These are phyloP conservation scores for Samsoniella hepiali DNA, from an alignment of 2,329 filamentous ascomycete species.

Conservation along the genomic window DNA sequence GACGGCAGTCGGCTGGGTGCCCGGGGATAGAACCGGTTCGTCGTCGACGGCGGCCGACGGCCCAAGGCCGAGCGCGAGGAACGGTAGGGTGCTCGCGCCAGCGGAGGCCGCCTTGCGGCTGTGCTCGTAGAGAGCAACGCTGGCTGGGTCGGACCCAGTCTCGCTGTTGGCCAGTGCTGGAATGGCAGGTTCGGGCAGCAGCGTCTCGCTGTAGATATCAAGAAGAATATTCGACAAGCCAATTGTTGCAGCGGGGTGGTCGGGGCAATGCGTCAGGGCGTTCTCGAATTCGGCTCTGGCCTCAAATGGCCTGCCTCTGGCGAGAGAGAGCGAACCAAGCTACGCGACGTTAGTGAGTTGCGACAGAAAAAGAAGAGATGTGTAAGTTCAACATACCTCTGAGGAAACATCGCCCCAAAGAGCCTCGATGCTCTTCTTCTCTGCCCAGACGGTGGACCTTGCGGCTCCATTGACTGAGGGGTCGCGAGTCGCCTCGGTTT, in stretches of 20 bases:
- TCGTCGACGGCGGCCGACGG: constrained; percentile 23
- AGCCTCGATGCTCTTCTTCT: constrained; percentile 76
- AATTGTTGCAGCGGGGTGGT: constrained; percentile 78
- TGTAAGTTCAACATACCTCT: constrained; percentile 58
- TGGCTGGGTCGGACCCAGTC: constrained; percentile 20
- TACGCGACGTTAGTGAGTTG: constrained; percentile 31
- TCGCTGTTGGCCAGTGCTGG: constrained; percentile 37
- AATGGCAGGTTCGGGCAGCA: constrained; percentile 57
- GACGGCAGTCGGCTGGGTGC: constrained; percentile 10
- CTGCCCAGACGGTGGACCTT: constrained; percentile 69
- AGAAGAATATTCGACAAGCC: constrained; percentile 81
- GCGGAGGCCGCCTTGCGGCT: constrained; percentile 15
- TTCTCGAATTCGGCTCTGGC: constrained; percentile 79
- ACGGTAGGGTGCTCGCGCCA: constrained; percentile 34
- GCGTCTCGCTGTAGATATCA: constrained; percentile 72
- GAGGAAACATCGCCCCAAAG: constrained; percentile 80
- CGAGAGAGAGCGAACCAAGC: constrained; percentile 65
- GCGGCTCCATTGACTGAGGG: constrained; percentile 61
- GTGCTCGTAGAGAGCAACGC: constrained; percentile 19
- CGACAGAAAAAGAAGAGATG: not conserved
- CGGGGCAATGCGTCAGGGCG: constrained; percentile 72
- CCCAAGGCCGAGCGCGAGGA: constrained; percentile 47
- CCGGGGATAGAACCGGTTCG: constrained; percentile 24
- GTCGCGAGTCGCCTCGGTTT: constrained; percentile 62
- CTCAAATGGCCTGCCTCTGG: constrained; percentile 59